A percentile compares a stretch with the other conserved stretches of the same genome.
phyloP scores from a whole-genome alignment of 129 eudicot species.

The Smallanthus sonchifolius region DNA sequence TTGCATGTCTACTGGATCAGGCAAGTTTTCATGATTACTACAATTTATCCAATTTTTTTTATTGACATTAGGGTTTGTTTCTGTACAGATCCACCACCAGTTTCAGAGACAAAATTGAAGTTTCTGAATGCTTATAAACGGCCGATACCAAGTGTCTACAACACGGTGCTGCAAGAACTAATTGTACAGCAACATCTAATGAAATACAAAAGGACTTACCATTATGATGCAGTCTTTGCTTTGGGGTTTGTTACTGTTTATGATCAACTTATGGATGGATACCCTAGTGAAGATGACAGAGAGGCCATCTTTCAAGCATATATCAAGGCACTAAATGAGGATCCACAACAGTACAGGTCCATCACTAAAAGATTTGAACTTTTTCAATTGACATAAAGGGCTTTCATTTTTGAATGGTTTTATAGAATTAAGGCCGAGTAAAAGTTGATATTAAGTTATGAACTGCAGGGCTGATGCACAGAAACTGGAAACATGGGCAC shows the following conservation, averaged over 20 bases:
- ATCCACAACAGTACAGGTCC: constrained; percentile 77
- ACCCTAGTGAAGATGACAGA: constrained; percentile 82
- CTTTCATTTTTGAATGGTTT: neutral
- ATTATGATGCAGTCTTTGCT: constrained; percentile 80
- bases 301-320: constrained; percentile 79
- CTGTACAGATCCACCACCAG: constrained; percentile 41
- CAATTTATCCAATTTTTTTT: neutral
- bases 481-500: constrained; percentile 91
- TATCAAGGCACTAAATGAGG: constrained; percentile 75
- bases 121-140: constrained; percentile 79
- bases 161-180: constrained; percentile 77
- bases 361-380: neutral
- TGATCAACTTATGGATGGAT: constrained; percentile 96
- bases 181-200: constrained; percentile 83
- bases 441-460: neutral
- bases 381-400: neutral
- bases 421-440: neutral
- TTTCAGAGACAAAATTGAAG: constrained; percentile 69
- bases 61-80: neutral
- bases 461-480: constrained; percentile 68
- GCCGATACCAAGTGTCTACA: constrained; percentile 94
- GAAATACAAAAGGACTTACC: constrained; percentile 79
- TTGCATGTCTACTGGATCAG: constrained; percentile 73
- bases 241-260: constrained; percentile 94
- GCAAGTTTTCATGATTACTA: constrained; percentile 21